These are phyloP conservation scores for Danielia oregonensis DNA, from an alignment of 805 yeast species.

Conservation along the genomic window DNA sequence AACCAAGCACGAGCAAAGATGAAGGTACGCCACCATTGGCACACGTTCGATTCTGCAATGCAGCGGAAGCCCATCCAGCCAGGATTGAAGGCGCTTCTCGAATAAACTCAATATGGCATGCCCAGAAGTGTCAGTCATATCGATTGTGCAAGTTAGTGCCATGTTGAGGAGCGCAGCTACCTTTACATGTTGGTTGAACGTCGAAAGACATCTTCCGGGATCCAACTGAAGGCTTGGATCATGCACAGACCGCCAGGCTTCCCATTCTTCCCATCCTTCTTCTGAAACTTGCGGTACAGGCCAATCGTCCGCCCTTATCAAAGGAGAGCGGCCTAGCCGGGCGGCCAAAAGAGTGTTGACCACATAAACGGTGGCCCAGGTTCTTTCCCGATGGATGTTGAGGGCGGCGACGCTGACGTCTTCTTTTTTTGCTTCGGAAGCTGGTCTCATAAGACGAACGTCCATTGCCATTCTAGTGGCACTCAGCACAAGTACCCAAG, in stretches of 20 bases:
- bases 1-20: slow-evolving; percentile 12
- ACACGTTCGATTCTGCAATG: slow-evolving; percentile 16
- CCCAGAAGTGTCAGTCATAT: slow-evolving; percentile 8
- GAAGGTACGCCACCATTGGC: slow-evolving; percentile 16
- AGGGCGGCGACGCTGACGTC: slow-evolving; percentile 4
- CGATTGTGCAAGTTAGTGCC: slow-evolving; percentile 21
- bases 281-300: slow-evolving; percentile 17
- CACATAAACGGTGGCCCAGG: slow-evolving; percentile 22
- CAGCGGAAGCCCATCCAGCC: slow-evolving; percentile 11
- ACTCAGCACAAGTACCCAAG: slow-evolving; percentile 21
- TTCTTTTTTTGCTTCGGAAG: not conserved
- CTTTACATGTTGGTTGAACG: slow-evolving; percentile 17
- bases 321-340: slow-evolving; percentile 22
- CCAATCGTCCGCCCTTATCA: slow-evolving; percentile 23
- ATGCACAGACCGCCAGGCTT: slow-evolving; percentile 15
- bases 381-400: slow-evolving; percentile 17
- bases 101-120: too few relatives aligned
- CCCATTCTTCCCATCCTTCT: slow-evolving; percentile 28
- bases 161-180: slow-evolving; percentile 16
- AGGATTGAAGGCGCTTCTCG: slow-evolving; percentile 8
- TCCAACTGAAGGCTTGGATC: slow-evolving; percentile 10
- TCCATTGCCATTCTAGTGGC: slow-evolving; percentile 23
- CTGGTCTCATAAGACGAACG: slow-evolving; percentile 18
- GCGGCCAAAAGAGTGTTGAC: slow-evolving; percentile 21
- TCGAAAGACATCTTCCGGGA: slow-evolving; percentile 20